phyloP scores from a whole-genome alignment of 2,329 filamentous ascomycete species.

The Fusarium udum region DNA sequence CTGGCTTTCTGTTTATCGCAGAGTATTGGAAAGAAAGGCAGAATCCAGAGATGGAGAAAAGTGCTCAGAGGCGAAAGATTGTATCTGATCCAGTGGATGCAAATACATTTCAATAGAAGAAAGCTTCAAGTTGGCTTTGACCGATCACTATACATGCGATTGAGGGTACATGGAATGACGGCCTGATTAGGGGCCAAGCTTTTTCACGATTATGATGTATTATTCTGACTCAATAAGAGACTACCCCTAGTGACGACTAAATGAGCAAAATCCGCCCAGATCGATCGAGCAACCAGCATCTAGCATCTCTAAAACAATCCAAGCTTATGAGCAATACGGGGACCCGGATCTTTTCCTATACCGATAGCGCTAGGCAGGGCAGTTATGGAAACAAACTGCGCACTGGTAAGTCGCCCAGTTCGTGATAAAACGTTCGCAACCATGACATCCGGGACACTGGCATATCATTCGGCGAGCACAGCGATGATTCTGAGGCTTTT shows the following conservation, averaged over 20 bases:
- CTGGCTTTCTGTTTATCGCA: no score
- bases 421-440: neutral
- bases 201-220: neutral
- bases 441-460: neutral
- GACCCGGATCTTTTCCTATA: neutral
- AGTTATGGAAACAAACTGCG: neutral
- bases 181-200: no score
- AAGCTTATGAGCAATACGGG: neutral
- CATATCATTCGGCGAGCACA: neutral
- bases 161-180: neutral
- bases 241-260: neutral
- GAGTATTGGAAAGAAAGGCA: neutral
- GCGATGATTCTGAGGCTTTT: neutral
- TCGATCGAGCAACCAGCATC: neutral
- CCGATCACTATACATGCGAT: neutral
- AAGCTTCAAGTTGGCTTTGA: neutral
- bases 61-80: neutral
- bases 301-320: neutral
- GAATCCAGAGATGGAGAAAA: no score
- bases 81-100: fast-evolving
- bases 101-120: no score
- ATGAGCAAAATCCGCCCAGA: neutral
- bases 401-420: neutral
- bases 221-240: no score
- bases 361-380: neutral